Evolutionary conservation across 805 yeast genomes (phyloP), one percentile per base, ranked within the genome.

Genomic region (Sungouiozyma intestinalis): DNA sequence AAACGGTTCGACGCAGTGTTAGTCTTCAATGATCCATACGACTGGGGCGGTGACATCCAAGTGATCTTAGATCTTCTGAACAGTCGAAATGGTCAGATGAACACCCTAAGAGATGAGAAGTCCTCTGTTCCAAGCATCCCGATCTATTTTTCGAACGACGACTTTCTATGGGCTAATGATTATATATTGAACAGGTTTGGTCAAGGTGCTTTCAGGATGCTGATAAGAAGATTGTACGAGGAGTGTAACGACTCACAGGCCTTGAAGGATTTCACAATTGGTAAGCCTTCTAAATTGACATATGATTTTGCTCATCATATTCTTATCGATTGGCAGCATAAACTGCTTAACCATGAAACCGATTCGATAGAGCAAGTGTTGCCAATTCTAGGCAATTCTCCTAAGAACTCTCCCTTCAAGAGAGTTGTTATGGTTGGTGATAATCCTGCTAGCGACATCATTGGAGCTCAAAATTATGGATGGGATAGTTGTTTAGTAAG

Each of bases 401-500:
- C 73, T 4, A 42, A 41, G 3, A 16, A 46, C 2, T 52, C 72
- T 0, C 77, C 74, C n/a, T 69, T 82, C 51, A 11, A 20, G 14
- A 65, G 68, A 32, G 62, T 72, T n/a, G 81, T 92, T 2, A 92
- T 92, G 98, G 85, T 92, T 31, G 98, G 98, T 21, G 98, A 92
- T 63, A 92, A 92, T 60, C 97, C 97, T 3, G 92, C 81, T 21
- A 76, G 87, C 40, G 98, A 92, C 58, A 92, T 92, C 41, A 71
- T 72, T 43, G 98, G 98, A 0, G 98, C 95, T 4, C 80, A 82
- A 52, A 66, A 68, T 39, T 79, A 80, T 57, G 95, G 96, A 3
- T 92, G 97, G 97, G 77, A 81, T 39, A 79, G 92, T 11, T 74
- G 86, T 32, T 71, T 92, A 36, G 85, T 92, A 19, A 70, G 79